Evolutionary conservation across 768 basidiomycete genomes (phyloP).

Genomic region (Trametes coccinea): DNA sequence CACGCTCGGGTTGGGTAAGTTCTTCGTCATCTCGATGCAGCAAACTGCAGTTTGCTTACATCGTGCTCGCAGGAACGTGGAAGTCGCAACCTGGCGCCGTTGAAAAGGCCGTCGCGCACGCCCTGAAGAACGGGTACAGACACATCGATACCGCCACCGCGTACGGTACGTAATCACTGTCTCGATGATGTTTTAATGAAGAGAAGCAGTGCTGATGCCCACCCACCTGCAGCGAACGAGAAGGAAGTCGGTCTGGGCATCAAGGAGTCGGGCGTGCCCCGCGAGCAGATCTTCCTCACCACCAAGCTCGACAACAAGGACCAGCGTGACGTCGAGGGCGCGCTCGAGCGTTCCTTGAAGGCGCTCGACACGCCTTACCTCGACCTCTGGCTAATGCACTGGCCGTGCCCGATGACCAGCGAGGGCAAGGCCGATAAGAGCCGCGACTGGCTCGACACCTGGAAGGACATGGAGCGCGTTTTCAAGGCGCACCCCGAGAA

Average conservation of each 20-base stretch:
- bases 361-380: slow-evolving; percentile 74
- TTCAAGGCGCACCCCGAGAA: slow-evolving; percentile 67
- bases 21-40: neutral
- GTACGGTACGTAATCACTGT: slow-evolving; percentile 40
- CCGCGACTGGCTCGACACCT: slow-evolving; percentile 72
- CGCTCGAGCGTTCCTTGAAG: slow-evolving; percentile 68
- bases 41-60: neutral
- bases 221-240: slow-evolving; percentile 52
- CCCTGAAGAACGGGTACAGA: slow-evolving; percentile 73
- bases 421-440: slow-evolving; percentile 55
- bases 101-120: slow-evolving; percentile 70
- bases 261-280: slow-evolving; percentile 68
- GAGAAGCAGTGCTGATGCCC: neutral
- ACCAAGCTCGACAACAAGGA: slow-evolving; percentile 69
- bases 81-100: slow-evolving; percentile 71
- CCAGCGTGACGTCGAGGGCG: slow-evolving; percentile 57
- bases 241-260: slow-evolving; percentile 82
- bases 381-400: slow-evolving; percentile 84
- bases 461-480: slow-evolving; percentile 75
- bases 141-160: slow-evolving; percentile 71
- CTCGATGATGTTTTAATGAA: neutral
- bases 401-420: slow-evolving; percentile 73
- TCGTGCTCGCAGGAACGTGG: slow-evolving; percentile 65
- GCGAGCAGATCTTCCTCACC: slow-evolving; percentile 78
- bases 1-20: slow-evolving; percentile 63